Percentiles rank a stretch among this genome's conserved stretches.
phyloP scores from a whole-genome alignment of 2,329 filamentous ascomycete genomes.

The Colletotrichum costaricense region DNA sequence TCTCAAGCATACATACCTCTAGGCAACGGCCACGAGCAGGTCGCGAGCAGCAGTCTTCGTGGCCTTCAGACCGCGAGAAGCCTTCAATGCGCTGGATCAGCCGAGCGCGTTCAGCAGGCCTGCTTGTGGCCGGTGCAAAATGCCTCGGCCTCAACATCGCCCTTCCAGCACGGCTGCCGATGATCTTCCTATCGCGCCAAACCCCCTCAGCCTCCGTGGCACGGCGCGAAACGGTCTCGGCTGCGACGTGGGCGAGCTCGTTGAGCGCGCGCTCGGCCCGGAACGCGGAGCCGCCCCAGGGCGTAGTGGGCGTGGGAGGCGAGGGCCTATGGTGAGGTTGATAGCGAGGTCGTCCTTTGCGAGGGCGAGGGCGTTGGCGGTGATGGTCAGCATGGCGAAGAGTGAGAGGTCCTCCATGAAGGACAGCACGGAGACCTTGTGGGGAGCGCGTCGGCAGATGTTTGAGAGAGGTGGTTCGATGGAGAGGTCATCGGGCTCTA shows the following conservation, averaged over 20 bases:
- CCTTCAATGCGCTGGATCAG: too few relatives aligned
- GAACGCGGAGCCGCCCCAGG: constrained; percentile 46
- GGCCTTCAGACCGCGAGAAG: too few relatives aligned
- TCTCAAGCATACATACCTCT: too few relatives aligned
- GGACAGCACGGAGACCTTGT: too few relatives aligned
- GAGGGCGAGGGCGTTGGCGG: constrained; percentile 27
- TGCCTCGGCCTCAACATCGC: too few relatives aligned
- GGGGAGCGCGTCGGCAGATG: background rate
- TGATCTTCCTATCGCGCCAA: background rate
- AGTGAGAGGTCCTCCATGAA: background rate
- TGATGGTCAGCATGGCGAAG: background rate
- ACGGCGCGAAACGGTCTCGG: too few relatives aligned
- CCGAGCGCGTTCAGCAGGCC: too few relatives aligned
- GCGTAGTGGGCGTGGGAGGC: constrained; percentile 44
- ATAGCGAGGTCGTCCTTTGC: constrained; percentile 34
- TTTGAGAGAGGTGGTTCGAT: background rate
- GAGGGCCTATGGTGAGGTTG: constrained; percentile 37
- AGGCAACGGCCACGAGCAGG: too few relatives aligned
- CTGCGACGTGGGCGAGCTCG: constrained; percentile 50
- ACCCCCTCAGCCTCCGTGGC: background rate
- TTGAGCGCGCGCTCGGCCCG: constrained; percentile 51
- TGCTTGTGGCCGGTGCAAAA: background rate
- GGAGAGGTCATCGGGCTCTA: background rate
- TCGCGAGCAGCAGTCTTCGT: too few relatives aligned
- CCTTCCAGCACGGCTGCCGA: too few relatives aligned